phyloP scores from a whole-genome alignment of 306 rosid species.

The Castanea crenata region DNA sequence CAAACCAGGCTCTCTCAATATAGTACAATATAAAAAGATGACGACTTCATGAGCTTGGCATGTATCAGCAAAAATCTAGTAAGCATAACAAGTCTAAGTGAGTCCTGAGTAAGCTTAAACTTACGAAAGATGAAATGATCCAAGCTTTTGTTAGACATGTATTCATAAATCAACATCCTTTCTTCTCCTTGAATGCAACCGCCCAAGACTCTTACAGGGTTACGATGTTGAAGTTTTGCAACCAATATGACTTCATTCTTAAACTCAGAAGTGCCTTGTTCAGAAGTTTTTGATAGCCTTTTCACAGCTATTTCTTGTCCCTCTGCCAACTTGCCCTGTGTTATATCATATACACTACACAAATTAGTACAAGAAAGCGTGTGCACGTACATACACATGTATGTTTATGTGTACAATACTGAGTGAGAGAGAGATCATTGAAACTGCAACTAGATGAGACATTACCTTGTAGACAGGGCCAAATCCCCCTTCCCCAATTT shows the following conservation, averaged over 20 bases:
- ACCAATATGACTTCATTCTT: conserved; percentile 39
- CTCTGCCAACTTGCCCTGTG: conserved; percentile 41
- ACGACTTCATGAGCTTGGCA: too few relatives aligned
- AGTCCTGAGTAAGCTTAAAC: neutral
- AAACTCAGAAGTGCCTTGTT: conserved; percentile 44
- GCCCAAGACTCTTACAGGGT: conserved; percentile 38
- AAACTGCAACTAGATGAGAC: too few relatives aligned
- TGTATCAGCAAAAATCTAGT: too few relatives aligned
- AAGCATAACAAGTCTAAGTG: too few relatives aligned
- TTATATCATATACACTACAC: neutral
- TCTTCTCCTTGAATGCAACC: conserved; percentile 40
- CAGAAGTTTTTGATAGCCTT: conserved; percentile 38
- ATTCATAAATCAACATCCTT: conserved; percentile 42
- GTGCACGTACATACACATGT: too few relatives aligned
- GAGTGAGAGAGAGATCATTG: too few relatives aligned
- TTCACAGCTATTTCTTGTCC: conserved; percentile 59
- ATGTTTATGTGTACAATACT: too few relatives aligned
- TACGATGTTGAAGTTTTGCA: conserved; percentile 43
- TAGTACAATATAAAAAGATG: too few relatives aligned
- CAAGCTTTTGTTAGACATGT: conserved; percentile 40
- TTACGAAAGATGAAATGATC: conserved; percentile 36
- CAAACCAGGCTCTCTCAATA: too few relatives aligned
- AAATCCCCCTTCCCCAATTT: conserved; percentile 65
- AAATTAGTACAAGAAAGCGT: too few relatives aligned
- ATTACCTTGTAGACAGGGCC: conserved; percentile 51